These are phyloP conservation scores for Colletotrichum liriopes DNA, from an alignment of 2,329 filamentous ascomycete species.

Conservation along the genomic window DNA sequence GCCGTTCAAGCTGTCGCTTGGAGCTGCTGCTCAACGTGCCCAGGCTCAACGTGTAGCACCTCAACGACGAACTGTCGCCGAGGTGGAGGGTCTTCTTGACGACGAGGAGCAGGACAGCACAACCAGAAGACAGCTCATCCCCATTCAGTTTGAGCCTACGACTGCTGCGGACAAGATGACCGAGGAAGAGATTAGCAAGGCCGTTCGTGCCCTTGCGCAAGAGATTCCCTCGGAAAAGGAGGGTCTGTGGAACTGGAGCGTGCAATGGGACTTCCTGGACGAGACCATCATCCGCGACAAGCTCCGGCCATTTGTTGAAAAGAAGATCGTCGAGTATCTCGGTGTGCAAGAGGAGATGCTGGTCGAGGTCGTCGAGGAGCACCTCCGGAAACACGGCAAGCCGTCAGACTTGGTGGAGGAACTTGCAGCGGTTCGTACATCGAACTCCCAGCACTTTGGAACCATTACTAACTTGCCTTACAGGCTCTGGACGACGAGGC, in stretches of 20 bases:
- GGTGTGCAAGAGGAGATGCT: slow-evolving; percentile 97
- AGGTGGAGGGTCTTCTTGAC: slow-evolving; percentile 94
- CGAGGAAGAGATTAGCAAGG: slow-evolving; percentile 89
- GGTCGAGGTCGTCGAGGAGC: slow-evolving; percentile 92
- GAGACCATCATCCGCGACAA: slow-evolving; percentile 86
- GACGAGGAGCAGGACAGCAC: slow-evolving; percentile 88
- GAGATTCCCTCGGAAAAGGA: slow-evolving; percentile 92
- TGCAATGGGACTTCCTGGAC: slow-evolving; percentile 94
- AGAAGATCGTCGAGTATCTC: slow-evolving; percentile 97
- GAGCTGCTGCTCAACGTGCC: slow-evolving; percentile 85
- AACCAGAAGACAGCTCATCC: slow-evolving; percentile 82
- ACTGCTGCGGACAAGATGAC: slow-evolving; percentile 78
- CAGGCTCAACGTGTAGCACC: slow-evolving; percentile 70
- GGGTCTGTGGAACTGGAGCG: slow-evolving; percentile 91
- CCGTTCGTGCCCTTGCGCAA: slow-evolving; percentile 84
- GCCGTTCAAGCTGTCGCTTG: slow-evolving; percentile 93
- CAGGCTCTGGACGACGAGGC: slow-evolving; percentile 95
- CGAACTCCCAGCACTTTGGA: slow-evolving; percentile 10
- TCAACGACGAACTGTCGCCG: slow-evolving; percentile 85
- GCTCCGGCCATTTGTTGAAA: slow-evolving; percentile 94
- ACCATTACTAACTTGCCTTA: slow-evolving; percentile 49
- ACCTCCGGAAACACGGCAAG: slow-evolving; percentile 81
- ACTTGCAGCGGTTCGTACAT: slow-evolving; percentile 80
- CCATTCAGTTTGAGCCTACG: slow-evolving; percentile 84
- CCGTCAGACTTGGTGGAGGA: slow-evolving; percentile 89